A percentile compares a stretch with the other conserved stretches of the same genome.
Conservation (phyloP, 495 filamentous ascomycete species). For the Lasiosphaeria hispida region DNA sequence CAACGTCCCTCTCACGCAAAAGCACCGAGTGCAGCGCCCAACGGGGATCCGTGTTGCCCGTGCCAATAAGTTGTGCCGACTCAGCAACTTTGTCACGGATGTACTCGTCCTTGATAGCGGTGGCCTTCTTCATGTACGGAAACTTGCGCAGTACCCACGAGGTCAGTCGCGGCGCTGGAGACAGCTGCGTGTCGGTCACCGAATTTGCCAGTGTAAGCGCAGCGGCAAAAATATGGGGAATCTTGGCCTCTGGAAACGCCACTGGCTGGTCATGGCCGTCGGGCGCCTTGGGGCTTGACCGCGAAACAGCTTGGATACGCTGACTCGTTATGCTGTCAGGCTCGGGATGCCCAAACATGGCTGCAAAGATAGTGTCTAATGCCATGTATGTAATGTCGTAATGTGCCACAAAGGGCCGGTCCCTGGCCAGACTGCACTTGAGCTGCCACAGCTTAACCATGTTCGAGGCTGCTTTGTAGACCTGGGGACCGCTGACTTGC, state of each 20-base stretch:
- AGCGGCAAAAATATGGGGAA: constrained; percentile 21
- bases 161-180: constrained; percentile 16
- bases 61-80: constrained; percentile 14
- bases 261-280: constrained; percentile 9
- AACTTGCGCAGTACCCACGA: constrained; percentile 18
- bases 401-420: constrained; percentile 33
- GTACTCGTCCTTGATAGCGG: constrained; percentile 19
- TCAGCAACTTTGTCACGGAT: constrained; percentile 26
- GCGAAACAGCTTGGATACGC: constrained; percentile 13
- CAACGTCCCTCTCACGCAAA: constrained; percentile 31
- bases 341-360: constrained; percentile 29
- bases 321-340: constrained; percentile 18
- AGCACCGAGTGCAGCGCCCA: constrained; percentile 41
- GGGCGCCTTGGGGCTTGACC: not conserved
- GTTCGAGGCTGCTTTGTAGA: constrained; percentile 27
- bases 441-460: constrained; percentile 37
- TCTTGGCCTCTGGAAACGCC: constrained; percentile 16
- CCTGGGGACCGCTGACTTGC: constrained; percentile 31
- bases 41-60: constrained; percentile 11
- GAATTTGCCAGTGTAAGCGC: constrained; percentile 15
- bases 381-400: constrained; percentile 35
- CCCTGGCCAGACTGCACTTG: constrained; percentile 31
- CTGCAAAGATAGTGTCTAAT: constrained; percentile 37
- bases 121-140: constrained; percentile 20
- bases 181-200: constrained; percentile 20